Conservation (phyloP, 1,139 yeast species). For the Debaryomyces sp. region DNA sequence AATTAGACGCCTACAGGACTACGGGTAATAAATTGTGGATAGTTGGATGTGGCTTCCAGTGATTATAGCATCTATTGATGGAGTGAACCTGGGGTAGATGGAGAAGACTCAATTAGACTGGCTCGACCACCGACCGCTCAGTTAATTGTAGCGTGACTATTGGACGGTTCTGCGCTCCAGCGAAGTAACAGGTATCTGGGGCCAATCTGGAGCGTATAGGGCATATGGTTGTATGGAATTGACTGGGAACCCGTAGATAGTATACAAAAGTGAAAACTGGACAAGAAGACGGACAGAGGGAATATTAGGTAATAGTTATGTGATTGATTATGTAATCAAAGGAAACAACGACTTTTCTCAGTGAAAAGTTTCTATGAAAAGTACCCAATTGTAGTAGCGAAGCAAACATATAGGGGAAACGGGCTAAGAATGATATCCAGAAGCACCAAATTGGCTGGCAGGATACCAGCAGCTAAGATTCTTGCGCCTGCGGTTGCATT, state of each 20-base stretch:
- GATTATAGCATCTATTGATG: not conserved
- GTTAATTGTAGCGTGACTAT: not conserved
- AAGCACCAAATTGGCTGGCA: conserved; percentile 1
- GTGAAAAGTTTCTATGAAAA: conserved; percentile 7
- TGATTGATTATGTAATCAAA: not conserved
- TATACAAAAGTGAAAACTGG: not conserved
- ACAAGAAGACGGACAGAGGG: not conserved
- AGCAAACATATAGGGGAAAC: not conserved
- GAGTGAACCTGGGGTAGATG: not conserved
- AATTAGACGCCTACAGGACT: not conserved
- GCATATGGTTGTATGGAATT: not conserved
- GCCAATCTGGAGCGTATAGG: not conserved
- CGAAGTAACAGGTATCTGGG: not conserved
- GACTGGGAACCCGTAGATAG: not conserved
- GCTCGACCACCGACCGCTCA: not conserved
- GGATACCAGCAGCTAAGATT: conserved; percentile 1
- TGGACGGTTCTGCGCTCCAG: not conserved
- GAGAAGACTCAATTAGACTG: not conserved
- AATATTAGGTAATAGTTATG: not conserved
- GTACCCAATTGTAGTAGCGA: not conserved
- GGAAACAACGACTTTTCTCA: not conserved
- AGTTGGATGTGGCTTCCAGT: not conserved
- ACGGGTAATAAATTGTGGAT: not conserved
- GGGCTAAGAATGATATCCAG: conserved; percentile 6
- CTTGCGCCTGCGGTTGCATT: not conserved